Percentiles rank a stretch among this genome's conserved stretches.
Evolutionary conservation across 352 stramenopile genomes (phyloP).

Genomic region (Thalassiosira mediterranea): DNA sequence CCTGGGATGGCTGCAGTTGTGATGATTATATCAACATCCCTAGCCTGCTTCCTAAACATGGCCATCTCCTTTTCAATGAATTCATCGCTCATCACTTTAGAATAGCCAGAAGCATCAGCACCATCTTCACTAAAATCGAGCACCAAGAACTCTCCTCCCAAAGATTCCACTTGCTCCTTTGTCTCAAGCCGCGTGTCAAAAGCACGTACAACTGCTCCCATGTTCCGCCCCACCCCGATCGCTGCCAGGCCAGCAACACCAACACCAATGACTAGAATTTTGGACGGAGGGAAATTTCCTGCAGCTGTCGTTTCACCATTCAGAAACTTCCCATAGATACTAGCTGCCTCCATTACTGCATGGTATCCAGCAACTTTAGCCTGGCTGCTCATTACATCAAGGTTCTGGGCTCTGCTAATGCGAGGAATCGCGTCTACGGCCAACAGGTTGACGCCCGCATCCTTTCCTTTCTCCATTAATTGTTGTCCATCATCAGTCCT

Average conservation of each 20-base stretch:
- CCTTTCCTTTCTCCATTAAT: slow-evolving; percentile 47
- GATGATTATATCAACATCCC: slow-evolving; percentile 87
- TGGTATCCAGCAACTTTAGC: slow-evolving; percentile 90
- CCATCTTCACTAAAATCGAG: slow-evolving; percentile 80
- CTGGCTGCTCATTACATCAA: slow-evolving; percentile 85
- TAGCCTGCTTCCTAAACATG: slow-evolving; percentile 83
- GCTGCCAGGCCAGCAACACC: slow-evolving; percentile 40
- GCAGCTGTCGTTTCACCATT: slow-evolving; percentile 87
- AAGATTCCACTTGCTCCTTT: slow-evolving; percentile 87
- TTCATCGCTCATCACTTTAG: slow-evolving; percentile 75
- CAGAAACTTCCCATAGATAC: slow-evolving; percentile 83
- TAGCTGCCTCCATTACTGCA: slow-evolving; percentile 86
- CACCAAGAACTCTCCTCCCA: slow-evolving; percentile 83
- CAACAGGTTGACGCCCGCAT: slow-evolving; percentile 61
- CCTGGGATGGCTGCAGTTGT: slow-evolving; percentile 89
- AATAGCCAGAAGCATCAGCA: slow-evolving; percentile 55
- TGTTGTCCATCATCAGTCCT: slow-evolving; percentile 56
- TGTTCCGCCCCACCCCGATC: slow-evolving; percentile 26
- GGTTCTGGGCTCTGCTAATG: slow-evolving; percentile 77
- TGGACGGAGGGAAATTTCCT: slow-evolving; percentile 83
- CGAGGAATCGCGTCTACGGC: slow-evolving; percentile 83
- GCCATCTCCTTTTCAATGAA: slow-evolving; percentile 90
- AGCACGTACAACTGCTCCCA: slow-evolving; percentile 85
- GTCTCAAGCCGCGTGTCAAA: slow-evolving; percentile 87
- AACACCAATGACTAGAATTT: slow-evolving; percentile 85